phyloP scores from a whole-genome alignment of 2,329 filamentous ascomycete genomes.

The Fusarium albosuccineum region DNA sequence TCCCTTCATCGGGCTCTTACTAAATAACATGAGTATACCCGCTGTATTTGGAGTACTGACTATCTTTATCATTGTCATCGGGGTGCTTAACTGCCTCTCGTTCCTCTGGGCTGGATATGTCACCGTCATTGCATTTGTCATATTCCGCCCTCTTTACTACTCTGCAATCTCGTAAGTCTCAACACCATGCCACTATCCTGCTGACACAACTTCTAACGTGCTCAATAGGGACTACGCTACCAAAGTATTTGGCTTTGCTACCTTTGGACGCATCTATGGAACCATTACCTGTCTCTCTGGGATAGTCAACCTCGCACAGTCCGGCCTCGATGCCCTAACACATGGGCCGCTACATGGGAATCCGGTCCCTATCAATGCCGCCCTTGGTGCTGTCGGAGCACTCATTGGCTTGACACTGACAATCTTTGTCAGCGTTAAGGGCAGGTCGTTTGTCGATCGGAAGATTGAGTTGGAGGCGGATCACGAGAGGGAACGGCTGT shows the following conservation, averaged over 20 bases:
- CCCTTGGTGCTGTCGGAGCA: constrained; percentile 14
- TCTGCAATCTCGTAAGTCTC: constrained; percentile 73
- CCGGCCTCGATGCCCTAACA: constrained; percentile 76
- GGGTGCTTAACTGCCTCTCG: constrained; percentile 73
- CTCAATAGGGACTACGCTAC: constrained; percentile 73
- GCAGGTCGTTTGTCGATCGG: constrained; percentile 29
- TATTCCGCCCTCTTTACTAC: constrained; percentile 82
- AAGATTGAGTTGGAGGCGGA: constrained; percentile 30
- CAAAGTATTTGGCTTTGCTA: constrained; percentile 86
- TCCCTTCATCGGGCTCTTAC: constrained; percentile 77
- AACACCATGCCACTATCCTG: background rate
- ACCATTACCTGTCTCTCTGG: constrained; percentile 80
- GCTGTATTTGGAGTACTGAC: constrained; percentile 72
- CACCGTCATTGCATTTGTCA: constrained; percentile 76
- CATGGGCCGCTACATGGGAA: constrained; percentile 46
- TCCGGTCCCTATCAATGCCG: constrained; percentile 22
- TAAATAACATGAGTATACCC: constrained; percentile 75
- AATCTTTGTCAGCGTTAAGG: constrained; percentile 18
- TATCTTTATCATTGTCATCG: constrained; percentile 68
- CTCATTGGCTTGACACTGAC: constrained; percentile 16
- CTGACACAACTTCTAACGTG: background rate
- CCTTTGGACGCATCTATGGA: constrained; percentile 84
- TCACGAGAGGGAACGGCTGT: constrained; percentile 28
- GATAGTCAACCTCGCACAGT: constrained; percentile 77
- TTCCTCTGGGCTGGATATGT: constrained; percentile 72